A percentile compares a stretch with the other conserved stretches of the same genome.
Conservation (phyloP, 345 rosid species). For the Citrus maxima region DNA sequence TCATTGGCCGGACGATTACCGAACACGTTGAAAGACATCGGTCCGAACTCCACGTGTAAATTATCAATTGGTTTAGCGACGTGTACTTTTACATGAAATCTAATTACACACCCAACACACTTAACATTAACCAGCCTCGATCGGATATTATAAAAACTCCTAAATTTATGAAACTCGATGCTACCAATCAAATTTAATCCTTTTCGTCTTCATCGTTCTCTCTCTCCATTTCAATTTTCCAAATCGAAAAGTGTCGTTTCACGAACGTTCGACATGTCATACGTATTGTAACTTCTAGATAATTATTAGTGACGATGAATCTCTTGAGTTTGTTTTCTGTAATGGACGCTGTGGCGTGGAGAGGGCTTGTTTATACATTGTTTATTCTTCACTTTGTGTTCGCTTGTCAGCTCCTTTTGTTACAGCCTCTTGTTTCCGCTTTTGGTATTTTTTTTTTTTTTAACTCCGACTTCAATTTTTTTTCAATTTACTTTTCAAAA, state of each 20-base stretch:
- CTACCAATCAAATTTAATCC: too few relatives aligned
- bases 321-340: slow-evolving; percentile 32
- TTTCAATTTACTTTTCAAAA: too few relatives aligned
- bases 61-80: slow-evolving; percentile 39
- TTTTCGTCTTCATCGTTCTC: too few relatives aligned
- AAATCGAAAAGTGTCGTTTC: background rate
- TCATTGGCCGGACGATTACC: background rate
- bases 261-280: background rate
- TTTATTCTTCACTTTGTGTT: slow-evolving; percentile 74
- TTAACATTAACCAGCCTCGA: background rate
- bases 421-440: slow-evolving; percentile 92
- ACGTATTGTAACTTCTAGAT: background rate
- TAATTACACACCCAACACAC: too few relatives aligned
- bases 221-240: background rate
- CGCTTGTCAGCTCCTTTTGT: slow-evolving; percentile 78
- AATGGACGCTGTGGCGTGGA: slow-evolving; percentile 71
- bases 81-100: slow-evolving; percentile 40
- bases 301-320: slow-evolving; percentile 29
- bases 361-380: slow-evolving; percentile 53
- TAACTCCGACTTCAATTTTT: background rate
- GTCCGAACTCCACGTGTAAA: slow-evolving; percentile 37
- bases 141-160: background rate
- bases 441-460: slow-evolving; percentile 34
- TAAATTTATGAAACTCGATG: background rate
- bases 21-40: background rate